Evolutionary conservation across 2,329 filamentous ascomycete genomes (phyloP), one percentile per base, ranked within the genome.

Genomic region (Talaromyces marneffei): DNA sequence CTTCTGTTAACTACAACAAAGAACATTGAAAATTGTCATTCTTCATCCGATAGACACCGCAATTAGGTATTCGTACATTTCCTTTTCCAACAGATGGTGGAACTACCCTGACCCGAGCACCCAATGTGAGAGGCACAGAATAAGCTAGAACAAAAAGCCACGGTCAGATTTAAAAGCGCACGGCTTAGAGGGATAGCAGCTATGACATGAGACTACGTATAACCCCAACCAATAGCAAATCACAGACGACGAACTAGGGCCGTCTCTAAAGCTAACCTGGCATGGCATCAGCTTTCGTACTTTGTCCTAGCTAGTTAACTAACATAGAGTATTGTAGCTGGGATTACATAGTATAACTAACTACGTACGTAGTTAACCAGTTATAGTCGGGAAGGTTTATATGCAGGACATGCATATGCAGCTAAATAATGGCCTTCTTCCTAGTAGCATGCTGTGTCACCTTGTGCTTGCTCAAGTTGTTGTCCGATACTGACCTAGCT

Each of bases 81-180:
- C n/a, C 20, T 46, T n/a, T 48, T 16, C 14, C 44, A 16, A 23
- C 42, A 46, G 40, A 14, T 14, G 12, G 40, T 8, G 39, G 39
- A 42, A n/a, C n/a, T n/a, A n/a, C n/a, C n/a, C n/a, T n/a, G n/a
- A n/a, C n/a, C 18, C 40, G 16, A 46, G 4, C 10, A 46, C 4
- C 40, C 18, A 23, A 20, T 14, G 44, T 29, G n/a, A 48, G 25
- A 48, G 44, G 44, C 44, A 48, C 44, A 29, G 44, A 48, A 29
- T n/a, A 33, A 59, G 46, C 48, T 53, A 59, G 18, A 25, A 33
- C 2, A 52, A 59, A n/a, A 52, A 53, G 44, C 46, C 48, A 59
- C 46, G 37, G 57, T 33, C 35, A 37, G 35, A 31, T 59, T 59
- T 42, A 33, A 59, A 59, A 59, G 48, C 48, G 57, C 57, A 59